Evolutionary conservation across 768 basidiomycete species (phyloP), one percentile per base, ranked within the genome.

Genomic region (Candolleomyces eurysporus): DNA sequence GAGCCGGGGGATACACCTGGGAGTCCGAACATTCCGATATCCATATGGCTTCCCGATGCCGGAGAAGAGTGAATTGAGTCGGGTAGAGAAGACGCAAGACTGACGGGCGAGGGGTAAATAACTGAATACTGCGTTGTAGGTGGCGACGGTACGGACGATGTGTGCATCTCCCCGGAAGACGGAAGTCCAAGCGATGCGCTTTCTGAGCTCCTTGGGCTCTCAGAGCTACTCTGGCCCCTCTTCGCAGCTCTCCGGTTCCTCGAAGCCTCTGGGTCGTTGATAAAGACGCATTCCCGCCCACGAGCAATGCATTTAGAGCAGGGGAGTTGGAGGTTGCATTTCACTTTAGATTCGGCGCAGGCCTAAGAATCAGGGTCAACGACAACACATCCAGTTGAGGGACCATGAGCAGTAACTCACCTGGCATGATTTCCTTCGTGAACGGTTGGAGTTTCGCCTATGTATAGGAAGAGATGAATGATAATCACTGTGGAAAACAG

Each of bases 331-430:
- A 88, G 75, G 69, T 89, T 84, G 71, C 89, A 90, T 74, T 88
- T 89, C 14, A 89, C 82, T 73, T 90, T 90, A n/a, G 87, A 88
- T 64, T 87, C 85, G 3, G 87, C 88, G 70, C 89, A 90, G 19
- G 86, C 83, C 74, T 84, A 40, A 5, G 2, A 5, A 36, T 36
- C 36, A 11, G 36, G 36, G 36, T 36, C 36, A 36, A 36, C 36
- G 36, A 36, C 36, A 36, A 36, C 36, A 36, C 36, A 7, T 36
- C 11, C 36, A 36, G 36, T 11, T 36, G 36, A 11, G 36, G 36
- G 36, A 36, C 36, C 26, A 26, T 26, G 36, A 36, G 11, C 36
- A 57, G 50, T 30, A 5, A 50, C 70, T 39, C 66, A 79, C 80
- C 70, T 83, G 83, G 67, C 89, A 90, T 2, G 88, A 89, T 66